Base-by-base conservation (phyloP, 2,329 filamentous ascomycete species). In the Alternaria novae-zelandiae region DNA sequence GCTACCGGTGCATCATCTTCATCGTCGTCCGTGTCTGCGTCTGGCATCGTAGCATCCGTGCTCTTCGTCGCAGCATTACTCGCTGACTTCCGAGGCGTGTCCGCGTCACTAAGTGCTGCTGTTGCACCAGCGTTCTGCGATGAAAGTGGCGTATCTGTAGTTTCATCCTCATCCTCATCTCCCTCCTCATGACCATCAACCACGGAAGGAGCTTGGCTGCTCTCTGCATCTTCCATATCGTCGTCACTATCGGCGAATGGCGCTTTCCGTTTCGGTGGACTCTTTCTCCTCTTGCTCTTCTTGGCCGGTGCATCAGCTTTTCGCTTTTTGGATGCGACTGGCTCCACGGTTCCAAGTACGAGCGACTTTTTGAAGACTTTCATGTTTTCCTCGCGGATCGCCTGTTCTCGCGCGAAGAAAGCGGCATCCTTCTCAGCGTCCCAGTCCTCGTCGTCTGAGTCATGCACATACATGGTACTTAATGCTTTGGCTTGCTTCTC, bases 401-500 rank as follows among this genome's bases (percentile, higher is more conserved):
- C 82, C 78, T 90, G 89, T 80, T 97, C 94, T 15, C 87, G 85
- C 3, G 86, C 89, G 79, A 95, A 97, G 80, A 97, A 97, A 20
- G 87, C 88, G 21, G 77, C 83, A 79, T 92, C 88, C 60, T 88
- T 87, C 50, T 94, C 93, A 32, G 87, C 89, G 73, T 97, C 93
- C 66, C 87, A 90, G 68, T 97, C 94, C 70, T 97, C 94, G 57
- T 98, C 96, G 76, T 98, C 96, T 69, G 91, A 93, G 41, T 90
- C 89, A 61, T 91, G 88, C 54, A 99, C 91, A 72, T 89, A 95
- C 43, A 95, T 81, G 23, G 90, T 89, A 72, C 92, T 96, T 84
- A 97, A 98, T 81, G 96, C 91, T 76, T 91, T 91, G 30, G 85
- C 84, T 53, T 89, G 86, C 80, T 94, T 94, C 73, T 94, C 93